These are phyloP conservation scores for Nymphaea colorata DNA, from an alignment of 164 flowering plant genomes.

Conservation along the genomic window DNA sequence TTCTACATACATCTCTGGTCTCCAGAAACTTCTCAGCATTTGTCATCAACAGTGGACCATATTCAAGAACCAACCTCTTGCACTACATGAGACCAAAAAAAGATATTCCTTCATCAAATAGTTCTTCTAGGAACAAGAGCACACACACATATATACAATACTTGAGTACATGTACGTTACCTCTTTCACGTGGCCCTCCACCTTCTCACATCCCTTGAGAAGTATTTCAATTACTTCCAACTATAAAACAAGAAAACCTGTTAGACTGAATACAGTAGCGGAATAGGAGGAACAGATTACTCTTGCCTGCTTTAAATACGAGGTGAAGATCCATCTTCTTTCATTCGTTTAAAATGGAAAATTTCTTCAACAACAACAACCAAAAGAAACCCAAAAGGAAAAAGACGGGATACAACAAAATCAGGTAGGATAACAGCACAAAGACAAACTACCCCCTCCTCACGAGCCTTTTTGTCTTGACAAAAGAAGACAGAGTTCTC, in stretches of 20 bases:
- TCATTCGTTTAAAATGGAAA: too few relatives aligned
- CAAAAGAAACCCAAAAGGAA: too few relatives aligned
- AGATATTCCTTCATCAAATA: not conserved
- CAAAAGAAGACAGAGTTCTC: too few relatives aligned
- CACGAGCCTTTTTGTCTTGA: too few relatives aligned
- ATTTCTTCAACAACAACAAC: too few relatives aligned
- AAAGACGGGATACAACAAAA: too few relatives aligned
- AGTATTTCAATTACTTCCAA: conserved; percentile 59
- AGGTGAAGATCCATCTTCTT: too few relatives aligned
- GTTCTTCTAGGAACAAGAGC: not conserved
- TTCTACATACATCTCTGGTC: conserved; percentile 47
- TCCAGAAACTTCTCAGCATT: conserved; percentile 67
- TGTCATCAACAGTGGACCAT: conserved; percentile 61
- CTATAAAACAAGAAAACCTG: conserved; percentile 21
- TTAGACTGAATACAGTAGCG: too few relatives aligned
- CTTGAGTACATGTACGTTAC: conserved; percentile 18
- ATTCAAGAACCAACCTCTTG: conserved; percentile 73
- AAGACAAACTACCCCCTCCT: too few relatives aligned
- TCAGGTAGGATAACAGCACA: too few relatives aligned
- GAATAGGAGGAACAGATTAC: too few relatives aligned
- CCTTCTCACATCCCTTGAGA: conserved; percentile 55
- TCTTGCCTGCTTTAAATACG: too few relatives aligned
- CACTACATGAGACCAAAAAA: conserved; percentile 41
- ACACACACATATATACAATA: not conserved
- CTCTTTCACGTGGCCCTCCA: conserved; percentile 41